phyloP scores from a whole-genome alignment of 2,329 filamentous ascomycete species.

The Botrytis byssoidea region DNA sequence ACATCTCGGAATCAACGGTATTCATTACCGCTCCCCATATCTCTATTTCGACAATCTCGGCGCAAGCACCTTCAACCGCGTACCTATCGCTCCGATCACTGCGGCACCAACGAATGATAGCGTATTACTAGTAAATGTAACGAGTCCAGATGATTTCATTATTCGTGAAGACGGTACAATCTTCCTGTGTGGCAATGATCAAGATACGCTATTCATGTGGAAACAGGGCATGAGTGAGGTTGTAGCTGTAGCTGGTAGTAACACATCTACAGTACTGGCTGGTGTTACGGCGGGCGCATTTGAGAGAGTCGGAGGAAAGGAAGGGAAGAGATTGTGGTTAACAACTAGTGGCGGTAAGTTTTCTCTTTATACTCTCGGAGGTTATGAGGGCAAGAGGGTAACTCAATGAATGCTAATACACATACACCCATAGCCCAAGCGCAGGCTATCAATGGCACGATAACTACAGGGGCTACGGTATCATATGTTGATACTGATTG shows the following conservation, averaged over 20 bases:
- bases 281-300: slow-evolving; percentile 27
- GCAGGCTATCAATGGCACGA: not conserved
- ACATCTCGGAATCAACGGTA: slow-evolving; percentile 32
- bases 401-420: not conserved
- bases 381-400: not conserved
- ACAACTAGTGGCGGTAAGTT: slow-evolving; percentile 27
- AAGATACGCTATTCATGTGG: slow-evolving; percentile 20
- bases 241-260: slow-evolving; percentile 21
- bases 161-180: slow-evolving; percentile 24
- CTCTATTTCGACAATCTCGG: slow-evolving; percentile 36
- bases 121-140: slow-evolving; percentile 11
- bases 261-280: slow-evolving; percentile 22
- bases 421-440: not conserved
- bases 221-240: not conserved
- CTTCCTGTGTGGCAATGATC: slow-evolving; percentile 21
- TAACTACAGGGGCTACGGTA: not conserved
- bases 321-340: slow-evolving; percentile 22
- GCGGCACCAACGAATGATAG: not conserved
- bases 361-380: not conserved
- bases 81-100: not conserved
- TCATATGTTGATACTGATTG: slow-evolving; percentile 5
- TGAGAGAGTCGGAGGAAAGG: slow-evolving; percentile 13
- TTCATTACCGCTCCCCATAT: slow-evolving; percentile 27
- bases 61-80: not conserved
- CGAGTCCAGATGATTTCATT: slow-evolving; percentile 24